These are phyloP conservation scores for Turritis glabra DNA, from an alignment of 345 rosid species.

Conservation along the genomic window DNA sequence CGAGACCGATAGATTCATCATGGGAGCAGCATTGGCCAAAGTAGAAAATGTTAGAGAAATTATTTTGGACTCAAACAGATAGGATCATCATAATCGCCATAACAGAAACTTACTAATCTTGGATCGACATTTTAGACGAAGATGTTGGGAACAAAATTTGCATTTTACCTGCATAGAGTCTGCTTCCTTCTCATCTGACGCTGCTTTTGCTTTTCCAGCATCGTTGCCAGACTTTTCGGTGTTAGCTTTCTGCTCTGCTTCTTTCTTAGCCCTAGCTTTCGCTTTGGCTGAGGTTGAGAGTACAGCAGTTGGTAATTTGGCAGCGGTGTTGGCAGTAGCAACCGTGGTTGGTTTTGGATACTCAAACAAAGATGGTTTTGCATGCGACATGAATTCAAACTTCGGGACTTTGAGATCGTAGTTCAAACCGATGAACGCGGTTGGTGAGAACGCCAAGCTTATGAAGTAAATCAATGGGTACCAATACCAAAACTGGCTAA, in stretches of 20 bases:
- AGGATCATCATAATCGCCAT: neutral
- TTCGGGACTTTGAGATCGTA: constrained; percentile 89
- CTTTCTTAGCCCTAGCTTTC: constrained; percentile 92
- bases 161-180: constrained; percentile 86
- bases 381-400: constrained; percentile 84
- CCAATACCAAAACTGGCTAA: constrained; percentile 99
- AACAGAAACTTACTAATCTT: neutral
- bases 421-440: constrained; percentile 92
- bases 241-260: constrained; percentile 77
- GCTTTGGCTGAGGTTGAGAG: constrained; percentile 88
- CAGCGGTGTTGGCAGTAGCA: constrained; percentile 71
- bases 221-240: constrained; percentile 47
- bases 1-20: neutral
- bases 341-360: constrained; percentile 86
- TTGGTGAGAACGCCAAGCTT: constrained; percentile 85
- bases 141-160: neutral
- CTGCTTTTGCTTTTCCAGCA: constrained; percentile 63
- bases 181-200: constrained; percentile 66
- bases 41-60: neutral
- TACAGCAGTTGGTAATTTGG: constrained; percentile 87
- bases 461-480: constrained; percentile 87
- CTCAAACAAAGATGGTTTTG: constrained; percentile 87
- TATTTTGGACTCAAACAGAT: neutral
- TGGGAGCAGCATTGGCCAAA: neutral
- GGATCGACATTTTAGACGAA: neutral